Percentiles rank a stretch among this genome's conserved stretches.
Evolutionary conservation across 2,329 filamentous ascomycete species (phyloP).

Genomic region (Penicillium freii): DNA sequence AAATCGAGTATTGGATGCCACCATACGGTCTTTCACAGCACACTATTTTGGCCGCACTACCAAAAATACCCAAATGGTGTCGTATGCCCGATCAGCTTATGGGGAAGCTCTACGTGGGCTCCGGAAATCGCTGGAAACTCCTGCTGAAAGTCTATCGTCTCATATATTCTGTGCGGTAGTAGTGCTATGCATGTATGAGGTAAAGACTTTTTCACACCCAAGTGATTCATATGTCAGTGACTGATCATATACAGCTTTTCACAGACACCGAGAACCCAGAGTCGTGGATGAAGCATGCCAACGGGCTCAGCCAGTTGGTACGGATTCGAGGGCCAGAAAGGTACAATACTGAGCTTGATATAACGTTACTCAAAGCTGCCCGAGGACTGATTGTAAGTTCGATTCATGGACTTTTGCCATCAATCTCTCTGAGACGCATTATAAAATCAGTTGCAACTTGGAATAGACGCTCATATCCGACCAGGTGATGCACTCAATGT

Average conservation of each 20-base stretch:
- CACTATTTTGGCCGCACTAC: conserved; percentile 26
- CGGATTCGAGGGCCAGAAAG: conserved; percentile 23
- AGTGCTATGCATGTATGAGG: conserved; percentile 33
- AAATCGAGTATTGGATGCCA: conserved; percentile 25
- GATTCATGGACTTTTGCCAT: background rate
- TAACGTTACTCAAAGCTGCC: conserved; percentile 26
- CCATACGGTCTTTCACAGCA: conserved; percentile 28
- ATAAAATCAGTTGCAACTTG: background rate
- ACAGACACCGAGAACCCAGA: conserved; percentile 24
- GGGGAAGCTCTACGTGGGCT: conserved; percentile 26
- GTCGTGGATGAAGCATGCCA: conserved; percentile 34
- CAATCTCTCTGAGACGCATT: background rate
- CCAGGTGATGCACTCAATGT: conserved; percentile 33
- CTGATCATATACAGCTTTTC: conserved; percentile 25
- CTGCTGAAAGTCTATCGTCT: conserved; percentile 24
- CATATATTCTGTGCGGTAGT: conserved; percentile 31
- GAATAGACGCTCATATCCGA: background rate
- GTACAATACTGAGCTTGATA: conserved; percentile 24
- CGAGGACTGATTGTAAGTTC: conserved; percentile 28
- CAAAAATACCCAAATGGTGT: conserved; percentile 22
- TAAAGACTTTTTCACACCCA: conserved; percentile 1
- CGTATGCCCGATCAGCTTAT: conserved; percentile 27
- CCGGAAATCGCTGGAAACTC: conserved; percentile 19
- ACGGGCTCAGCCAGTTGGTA: conserved; percentile 27
- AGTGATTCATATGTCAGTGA: background rate